phyloP scores from a whole-genome alignment of 106 monocot species.

The Gastrodia elata region DNA sequence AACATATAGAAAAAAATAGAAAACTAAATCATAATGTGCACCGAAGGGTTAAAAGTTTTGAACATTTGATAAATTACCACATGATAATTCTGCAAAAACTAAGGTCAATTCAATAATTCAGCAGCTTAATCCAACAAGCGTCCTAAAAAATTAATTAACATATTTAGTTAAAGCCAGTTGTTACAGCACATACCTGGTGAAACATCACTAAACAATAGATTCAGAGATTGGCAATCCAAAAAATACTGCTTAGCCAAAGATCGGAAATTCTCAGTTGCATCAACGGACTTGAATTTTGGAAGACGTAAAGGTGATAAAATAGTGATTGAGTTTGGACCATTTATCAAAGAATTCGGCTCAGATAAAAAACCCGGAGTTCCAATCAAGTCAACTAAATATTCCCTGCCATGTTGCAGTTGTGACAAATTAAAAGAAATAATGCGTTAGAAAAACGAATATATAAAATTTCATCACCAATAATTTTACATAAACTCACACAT shows the following conservation, averaged over 20 bases:
- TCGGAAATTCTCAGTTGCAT: conserved; percentile 45
- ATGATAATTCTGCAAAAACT: neutral
- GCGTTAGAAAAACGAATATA: neutral
- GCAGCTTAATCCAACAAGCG: neutral
- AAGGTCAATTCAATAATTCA: neutral
- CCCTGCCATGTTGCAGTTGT: conserved; percentile 40
- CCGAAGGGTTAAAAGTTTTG: neutral
- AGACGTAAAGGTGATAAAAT: conserved; percentile 81
- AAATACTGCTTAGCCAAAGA: conserved; percentile 87
- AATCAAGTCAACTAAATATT: conserved; percentile 88
- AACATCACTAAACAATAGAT: conserved; percentile 57
- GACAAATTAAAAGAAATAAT: neutral
- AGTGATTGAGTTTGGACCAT: conserved; percentile 73
- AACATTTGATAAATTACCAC: neutral
- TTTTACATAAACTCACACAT: neutral
- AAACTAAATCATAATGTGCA: neutral
- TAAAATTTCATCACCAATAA: neutral
- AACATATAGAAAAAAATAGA: neutral
- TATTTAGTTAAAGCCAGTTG: neutral
- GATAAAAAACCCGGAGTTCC: conserved; percentile 55
- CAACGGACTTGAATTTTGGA: conserved; percentile 51
- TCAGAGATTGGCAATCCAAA: conserved; percentile 71
- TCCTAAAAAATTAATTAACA: neutral
- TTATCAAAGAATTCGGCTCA: conserved; percentile 81
- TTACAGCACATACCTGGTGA: conserved; percentile 27